Evolutionary conservation across 192 early-diverging fungal species (phyloP).

Genomic region (Glomus cerebriforme): DNA sequence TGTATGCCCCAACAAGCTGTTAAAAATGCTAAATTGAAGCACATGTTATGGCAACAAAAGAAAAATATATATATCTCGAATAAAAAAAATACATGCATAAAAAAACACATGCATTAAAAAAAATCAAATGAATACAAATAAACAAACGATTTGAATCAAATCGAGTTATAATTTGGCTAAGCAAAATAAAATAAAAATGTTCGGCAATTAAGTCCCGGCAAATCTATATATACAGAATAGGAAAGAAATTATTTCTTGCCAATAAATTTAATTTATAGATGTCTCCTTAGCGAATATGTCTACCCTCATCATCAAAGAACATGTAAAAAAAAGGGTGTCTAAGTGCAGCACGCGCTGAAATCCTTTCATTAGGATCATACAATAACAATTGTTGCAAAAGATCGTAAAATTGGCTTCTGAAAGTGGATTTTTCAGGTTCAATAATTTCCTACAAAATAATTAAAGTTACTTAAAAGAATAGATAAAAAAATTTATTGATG

Average conservation of each 20-base stretch:
- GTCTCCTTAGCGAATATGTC: slow-evolving; percentile 13
- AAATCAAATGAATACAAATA: slow-evolving; percentile 1
- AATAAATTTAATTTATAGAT: background rate
- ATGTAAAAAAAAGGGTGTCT: slow-evolving; percentile 83
- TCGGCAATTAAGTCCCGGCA: background rate
- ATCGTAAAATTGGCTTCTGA: slow-evolving; percentile 62
- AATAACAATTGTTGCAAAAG: slow-evolving; percentile 72
- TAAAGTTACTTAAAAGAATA: background rate
- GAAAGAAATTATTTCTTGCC: background rate
- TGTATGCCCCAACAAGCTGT: background rate
- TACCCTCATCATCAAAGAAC: slow-evolving; percentile 48
- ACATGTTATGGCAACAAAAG: background rate
- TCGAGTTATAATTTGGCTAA: background rate
- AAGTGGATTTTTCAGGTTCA: slow-evolving; percentile 45
- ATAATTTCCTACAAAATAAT: slow-evolving; percentile 43
- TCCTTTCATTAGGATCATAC: slow-evolving; percentile 78
- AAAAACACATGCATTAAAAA: background rate
- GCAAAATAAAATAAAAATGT: background rate
- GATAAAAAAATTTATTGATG: background rate
- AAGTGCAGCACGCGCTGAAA: slow-evolving; percentile 82
- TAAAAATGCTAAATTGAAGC: background rate
- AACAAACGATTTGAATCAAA: slow-evolving; percentile 9
- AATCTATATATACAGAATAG: slow-evolving; percentile 16
- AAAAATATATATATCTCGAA: background rate
- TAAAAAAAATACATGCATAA: background rate